Base-by-base conservation (phyloP, 108 stramenopile genomes). In the Phaeodactylum tricornutum region DNA sequence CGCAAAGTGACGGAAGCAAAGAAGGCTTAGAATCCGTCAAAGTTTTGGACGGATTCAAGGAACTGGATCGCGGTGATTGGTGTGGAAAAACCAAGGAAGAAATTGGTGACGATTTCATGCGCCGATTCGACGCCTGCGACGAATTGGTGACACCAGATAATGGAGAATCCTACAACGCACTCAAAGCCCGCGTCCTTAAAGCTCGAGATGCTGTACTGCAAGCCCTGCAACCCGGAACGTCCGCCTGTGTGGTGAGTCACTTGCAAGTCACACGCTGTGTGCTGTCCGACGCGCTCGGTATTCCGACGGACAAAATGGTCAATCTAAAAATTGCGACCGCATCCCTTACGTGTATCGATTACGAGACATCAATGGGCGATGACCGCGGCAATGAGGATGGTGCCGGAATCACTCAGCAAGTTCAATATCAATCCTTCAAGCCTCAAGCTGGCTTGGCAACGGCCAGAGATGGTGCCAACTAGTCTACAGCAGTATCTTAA, bases 231-330 rank as follows among this genome's bases (percentile, higher is more conserved):
- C 43, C 53, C 26, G 85, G 84, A 24, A 44, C 63, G 43, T 72
- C 81, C 2, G 79, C 75, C 43, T 72, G 68, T 12, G 55, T 92
- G 33, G 86, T 92, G 4, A 77, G 77, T 20, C 91, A 92, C 63
- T 72, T 92, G 50, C 85, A 87, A 53, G 91, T 92, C 33, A 92
- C 91, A 8, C 62, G 91, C 26, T 67, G 77, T 29, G 76, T 92
- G 57, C 50, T 92, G 19, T 68, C 67, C 44, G 86, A 92, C 14
- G 83, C 86, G 1, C 27, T 86, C 40, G 81, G 66, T 12, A 67
- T 87, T 58, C 78, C 80, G 20, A 64, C 71, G 8, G 58, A 53
- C 16, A 57, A 87, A 53, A 76, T 92, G 81, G 57, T 72, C 0
- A 61, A 62, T 1, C 45, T 92, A 27, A 67, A 69, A 35, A 63